Evolutionary conservation across 192 early-diverging fungal genomes (phyloP).

Genomic region (Backusella liffmaniae): DNA sequence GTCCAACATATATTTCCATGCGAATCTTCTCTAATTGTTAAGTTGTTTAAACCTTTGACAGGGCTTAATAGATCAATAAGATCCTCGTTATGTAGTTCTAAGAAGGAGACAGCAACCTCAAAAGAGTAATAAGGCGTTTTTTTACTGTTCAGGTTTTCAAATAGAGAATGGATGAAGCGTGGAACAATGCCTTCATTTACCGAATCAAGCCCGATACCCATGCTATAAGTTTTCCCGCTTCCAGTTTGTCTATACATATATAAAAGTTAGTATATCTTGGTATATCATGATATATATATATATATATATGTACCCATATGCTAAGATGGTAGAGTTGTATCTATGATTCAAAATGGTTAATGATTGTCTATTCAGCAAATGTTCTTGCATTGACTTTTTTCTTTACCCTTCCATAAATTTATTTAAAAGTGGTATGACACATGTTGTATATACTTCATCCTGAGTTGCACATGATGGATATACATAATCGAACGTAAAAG

Average conservation of each 20-base stretch:
- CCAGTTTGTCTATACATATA: conserved; percentile 71
- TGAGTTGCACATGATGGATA: conserved; percentile 57
- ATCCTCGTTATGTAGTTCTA: conserved; percentile 98
- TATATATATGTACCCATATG: conserved; percentile 63
- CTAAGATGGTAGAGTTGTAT: conserved; percentile 90
- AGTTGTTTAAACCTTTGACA: conserved; percentile 14
- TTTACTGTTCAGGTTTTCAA: conserved; percentile 35
- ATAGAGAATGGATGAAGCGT: conserved; percentile 62
- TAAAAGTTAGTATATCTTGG: not conserved
- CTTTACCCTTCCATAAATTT: conserved; percentile 72
- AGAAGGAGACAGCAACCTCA: conserved; percentile 72
- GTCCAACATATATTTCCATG: conserved; percentile 84
- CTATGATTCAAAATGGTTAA: conserved; percentile 32
- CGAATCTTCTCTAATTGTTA: conserved; percentile 73
- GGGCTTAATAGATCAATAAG: conserved; percentile 79
- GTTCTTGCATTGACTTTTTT: not conserved
- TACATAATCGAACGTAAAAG: conserved; percentile 72
- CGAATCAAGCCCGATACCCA: conserved; percentile 76
- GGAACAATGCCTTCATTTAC: conserved; percentile 56
- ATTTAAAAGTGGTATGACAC: conserved; percentile 58
- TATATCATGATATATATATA: not conserved
- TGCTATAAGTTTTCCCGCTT: conserved; percentile 93
- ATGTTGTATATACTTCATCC: conserved; percentile 54
- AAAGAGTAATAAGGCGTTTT: conserved; percentile 37
- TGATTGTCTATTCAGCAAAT: not conserved